Base-by-base conservation (phyloP, 352 stramenopile genomes). In the Globisporangium uncinulatum region DNA sequence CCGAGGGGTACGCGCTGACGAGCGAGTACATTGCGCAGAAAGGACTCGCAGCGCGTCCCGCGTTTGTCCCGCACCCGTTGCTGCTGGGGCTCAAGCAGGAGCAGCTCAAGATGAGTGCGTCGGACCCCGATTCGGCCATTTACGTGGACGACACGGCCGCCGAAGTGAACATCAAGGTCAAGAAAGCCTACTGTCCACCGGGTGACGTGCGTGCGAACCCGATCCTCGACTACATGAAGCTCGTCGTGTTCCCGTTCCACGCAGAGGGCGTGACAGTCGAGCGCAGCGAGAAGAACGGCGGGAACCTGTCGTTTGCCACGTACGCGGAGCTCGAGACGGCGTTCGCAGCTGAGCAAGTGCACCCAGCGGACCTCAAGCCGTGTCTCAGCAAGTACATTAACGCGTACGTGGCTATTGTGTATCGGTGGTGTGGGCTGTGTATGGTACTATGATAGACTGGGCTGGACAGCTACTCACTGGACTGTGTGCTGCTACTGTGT, bases 41-140 rank as follows among this genome's bases (percentile, higher is more conserved):
- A 57, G 91, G 92, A 32, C 36, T 71, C 5, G 19, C 55, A 7
- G 71, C 79, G 6, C 74, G 77, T 54, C 93, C 95, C 9, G 86
- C 98, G 20, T 99, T 99, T 68, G 76, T 99, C 14, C 89, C 82
- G 58, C 97, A 99, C 80, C 96, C 98, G 63, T 97, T 99, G 89
- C 79, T 99, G 21, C 95, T 97, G 52, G 97, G 97, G 0, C 73
- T 99, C 20, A 99, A 99, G 77, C 95, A 98, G 69, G 97, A 97
- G 15, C 97, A 99, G 80, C 90, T 97, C 69, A 99, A 99, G 84
- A 99, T 99, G 97, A 98, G 79, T 67, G 99, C 98, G 73, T 98
- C 89, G 49, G 96, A 99, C 87, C 92, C 97, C 13, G 96, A 99
- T 76, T 97, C 84, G 46, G 90, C 91, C 32, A 97, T 99, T 62